Evolutionary conservation across 768 basidiomycete species (phyloP).

Genomic region (Mycena vitilis): DNA sequence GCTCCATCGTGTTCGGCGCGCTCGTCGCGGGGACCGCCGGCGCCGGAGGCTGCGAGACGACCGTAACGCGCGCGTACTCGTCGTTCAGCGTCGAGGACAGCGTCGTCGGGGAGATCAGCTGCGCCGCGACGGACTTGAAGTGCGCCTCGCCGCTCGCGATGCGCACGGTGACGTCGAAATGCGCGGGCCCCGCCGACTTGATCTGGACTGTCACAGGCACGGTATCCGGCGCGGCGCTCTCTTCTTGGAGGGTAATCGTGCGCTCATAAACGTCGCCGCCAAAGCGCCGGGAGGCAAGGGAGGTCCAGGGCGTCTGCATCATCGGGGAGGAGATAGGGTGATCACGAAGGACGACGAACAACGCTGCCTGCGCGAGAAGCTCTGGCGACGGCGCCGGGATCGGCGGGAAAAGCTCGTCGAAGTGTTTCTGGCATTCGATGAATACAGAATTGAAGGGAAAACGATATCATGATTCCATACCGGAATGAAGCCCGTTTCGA

Average conservation of each 20-base stretch:
- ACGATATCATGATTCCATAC: constrained; percentile 53
- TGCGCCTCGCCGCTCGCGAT: constrained; percentile 44
- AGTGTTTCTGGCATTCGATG: constrained; percentile 74
- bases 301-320: constrained; percentile 71
- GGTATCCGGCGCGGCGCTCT: constrained; percentile 53
- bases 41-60: constrained; percentile 77
- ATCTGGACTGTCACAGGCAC: constrained; percentile 56
- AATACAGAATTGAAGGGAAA: constrained; percentile 10
- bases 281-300: constrained; percentile 80
- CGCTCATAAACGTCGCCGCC: constrained; percentile 79
- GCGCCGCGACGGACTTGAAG: constrained; percentile 67
- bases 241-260: constrained; percentile 69
- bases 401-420: constrained; percentile 82
- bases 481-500: constrained; percentile 94
- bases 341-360: constrained; percentile 80
- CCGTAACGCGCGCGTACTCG: constrained; percentile 66
- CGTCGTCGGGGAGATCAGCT: constrained; percentile 63
- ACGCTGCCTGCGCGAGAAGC: constrained; percentile 81
- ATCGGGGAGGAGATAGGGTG: constrained; percentile 46
- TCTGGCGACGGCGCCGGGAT: constrained; percentile 67
- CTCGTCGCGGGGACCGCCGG: constrained; percentile 64
- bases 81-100: constrained; percentile 66
- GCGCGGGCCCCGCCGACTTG: constrained; percentile 50
- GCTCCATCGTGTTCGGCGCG: constrained; percentile 70
- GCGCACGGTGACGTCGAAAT: constrained; percentile 66